These are phyloP conservation scores for Knoxdaviesia capensis DNA, from an alignment of 2,329 filamentous ascomycete genomes.

Conservation along the genomic window DNA sequence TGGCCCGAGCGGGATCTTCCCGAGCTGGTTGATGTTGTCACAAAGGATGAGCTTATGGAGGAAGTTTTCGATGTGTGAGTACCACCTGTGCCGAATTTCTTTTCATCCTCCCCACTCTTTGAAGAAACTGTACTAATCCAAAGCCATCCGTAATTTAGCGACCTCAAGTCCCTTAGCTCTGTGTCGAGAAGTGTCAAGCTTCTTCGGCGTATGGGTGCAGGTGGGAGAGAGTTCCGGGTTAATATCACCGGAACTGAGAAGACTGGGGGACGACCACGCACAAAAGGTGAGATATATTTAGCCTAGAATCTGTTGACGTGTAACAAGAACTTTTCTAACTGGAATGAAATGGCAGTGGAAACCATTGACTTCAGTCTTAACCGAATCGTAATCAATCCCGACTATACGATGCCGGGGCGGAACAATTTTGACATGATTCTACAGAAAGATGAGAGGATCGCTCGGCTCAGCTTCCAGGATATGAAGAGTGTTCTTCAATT, in stretches of 20 bases:
- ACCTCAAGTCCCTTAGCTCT: conserved; percentile 4
- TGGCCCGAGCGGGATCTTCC: conserved; percentile 12
- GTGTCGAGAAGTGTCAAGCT: conserved; percentile 5
- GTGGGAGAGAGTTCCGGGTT: conserved; percentile 9
- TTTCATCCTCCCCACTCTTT: background rate
- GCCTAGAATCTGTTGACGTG: conserved; percentile 4
- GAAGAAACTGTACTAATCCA: background rate
- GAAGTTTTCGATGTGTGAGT: conserved; percentile 8
- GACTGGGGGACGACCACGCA: background rate
- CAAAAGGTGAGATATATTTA: conserved; percentile 6
- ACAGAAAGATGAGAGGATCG: conserved; percentile 12
- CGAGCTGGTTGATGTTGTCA: conserved; percentile 12
- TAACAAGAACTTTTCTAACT: too few species aligned
- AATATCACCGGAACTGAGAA: conserved; percentile 6
- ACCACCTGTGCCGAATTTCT: background rate
- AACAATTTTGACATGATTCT: conserved; percentile 11
- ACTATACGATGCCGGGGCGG: conserved; percentile 9
- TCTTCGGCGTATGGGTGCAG: conserved; percentile 9
- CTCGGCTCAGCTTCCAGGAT: conserved; percentile 10
- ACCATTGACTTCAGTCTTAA: conserved; percentile 14
- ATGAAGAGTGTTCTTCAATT: conserved; percentile 11
- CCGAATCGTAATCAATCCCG: conserved; percentile 9
- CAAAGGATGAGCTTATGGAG: conserved; percentile 14
- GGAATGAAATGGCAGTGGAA: conserved; percentile 5
- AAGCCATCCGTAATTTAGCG: background rate